Evolutionary conservation across 345 rosid species (phyloP).

Genomic region (Gossypium stocksii): DNA sequence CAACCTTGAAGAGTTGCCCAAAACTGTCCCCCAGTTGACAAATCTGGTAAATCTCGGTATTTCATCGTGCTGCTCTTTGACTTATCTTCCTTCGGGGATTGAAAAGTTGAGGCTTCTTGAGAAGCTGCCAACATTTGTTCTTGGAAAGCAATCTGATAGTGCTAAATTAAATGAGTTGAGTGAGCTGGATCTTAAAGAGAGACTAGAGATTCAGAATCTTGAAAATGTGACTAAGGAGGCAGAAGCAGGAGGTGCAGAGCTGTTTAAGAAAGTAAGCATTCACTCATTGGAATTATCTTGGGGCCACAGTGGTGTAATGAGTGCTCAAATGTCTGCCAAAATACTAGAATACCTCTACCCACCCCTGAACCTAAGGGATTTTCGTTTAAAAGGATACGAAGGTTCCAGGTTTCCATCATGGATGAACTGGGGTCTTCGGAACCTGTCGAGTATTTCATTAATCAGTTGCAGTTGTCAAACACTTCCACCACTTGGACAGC

Average conservation of each 20-base stretch:
- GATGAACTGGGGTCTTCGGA: slow-evolving; percentile 8
- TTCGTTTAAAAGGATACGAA: slow-evolving; percentile 15
- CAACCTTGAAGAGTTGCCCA: slow-evolving; percentile 23
- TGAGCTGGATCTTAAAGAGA: slow-evolving; percentile 15
- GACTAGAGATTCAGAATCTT: slow-evolving; percentile 27
- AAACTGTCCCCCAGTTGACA: slow-evolving; percentile 13
- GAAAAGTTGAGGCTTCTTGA: slow-evolving; percentile 18
- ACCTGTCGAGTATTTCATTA: slow-evolving; percentile 17
- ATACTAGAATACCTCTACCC: slow-evolving; percentile 18
- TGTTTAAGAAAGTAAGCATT: slow-evolving; percentile 16
- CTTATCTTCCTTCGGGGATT: slow-evolving; percentile 10
- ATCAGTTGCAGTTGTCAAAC: slow-evolving; percentile 11
- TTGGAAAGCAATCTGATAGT: slow-evolving; percentile 9
- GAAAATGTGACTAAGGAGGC: slow-evolving; percentile 12
- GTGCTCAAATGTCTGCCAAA: background rate
- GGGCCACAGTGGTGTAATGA: background rate
- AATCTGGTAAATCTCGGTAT: slow-evolving; percentile 10
- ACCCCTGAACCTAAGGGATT: slow-evolving; percentile 11
- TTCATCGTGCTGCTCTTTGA: slow-evolving; percentile 16
- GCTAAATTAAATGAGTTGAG: slow-evolving; percentile 15
- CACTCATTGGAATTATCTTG: slow-evolving; percentile 23
- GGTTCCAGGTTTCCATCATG: slow-evolving; percentile 17
- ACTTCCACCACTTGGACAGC: slow-evolving; percentile 27
- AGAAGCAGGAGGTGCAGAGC: slow-evolving; percentile 12
- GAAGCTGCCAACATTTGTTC: slow-evolving; percentile 19